These are phyloP conservation scores for Purshia tridentata DNA, from an alignment of 306 rosid species.

Conservation along the genomic window DNA sequence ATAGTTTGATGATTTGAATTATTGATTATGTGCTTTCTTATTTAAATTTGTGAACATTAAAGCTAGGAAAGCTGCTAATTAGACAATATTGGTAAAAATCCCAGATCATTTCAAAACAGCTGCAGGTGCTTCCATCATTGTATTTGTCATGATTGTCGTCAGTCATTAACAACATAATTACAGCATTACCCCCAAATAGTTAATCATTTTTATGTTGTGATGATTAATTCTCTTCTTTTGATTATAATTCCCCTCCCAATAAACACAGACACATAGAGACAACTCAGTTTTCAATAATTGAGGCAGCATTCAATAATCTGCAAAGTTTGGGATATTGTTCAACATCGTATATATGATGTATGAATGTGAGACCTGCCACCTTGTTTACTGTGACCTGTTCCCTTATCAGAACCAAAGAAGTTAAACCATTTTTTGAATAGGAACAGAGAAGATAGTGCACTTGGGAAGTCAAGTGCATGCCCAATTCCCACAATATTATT, in stretches of 20 bases:
- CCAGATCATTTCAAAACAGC: background rate
- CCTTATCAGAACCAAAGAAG: background rate
- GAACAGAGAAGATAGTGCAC: background rate
- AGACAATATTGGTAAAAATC: background rate
- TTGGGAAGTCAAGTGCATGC: background rate
- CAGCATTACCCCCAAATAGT: background rate
- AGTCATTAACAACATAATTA: background rate
- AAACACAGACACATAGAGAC: constrained; percentile 4
- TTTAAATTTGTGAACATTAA: background rate
- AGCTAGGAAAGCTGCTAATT: background rate
- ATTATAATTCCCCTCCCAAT: background rate
- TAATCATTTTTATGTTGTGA: background rate
- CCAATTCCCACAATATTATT: background rate
- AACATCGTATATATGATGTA: background rate
- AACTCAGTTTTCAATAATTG: constrained; percentile 14
- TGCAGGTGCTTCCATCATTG: constrained; percentile 7
- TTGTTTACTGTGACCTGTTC: background rate
- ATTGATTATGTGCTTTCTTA: too few relatives aligned
- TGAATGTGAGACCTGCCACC: background rate
- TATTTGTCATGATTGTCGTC: background rate
- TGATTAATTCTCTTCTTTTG: background rate
- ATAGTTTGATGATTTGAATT: too few relatives aligned
- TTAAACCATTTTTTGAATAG: background rate
- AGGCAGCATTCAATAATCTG: constrained; percentile 1
- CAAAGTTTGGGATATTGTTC: background rate